Percentiles rank a stretch among this genome's conserved stretches.
Evolutionary conservation across 768 basidiomycete genomes (phyloP).

Genomic region (Gyrodon lividus): DNA sequence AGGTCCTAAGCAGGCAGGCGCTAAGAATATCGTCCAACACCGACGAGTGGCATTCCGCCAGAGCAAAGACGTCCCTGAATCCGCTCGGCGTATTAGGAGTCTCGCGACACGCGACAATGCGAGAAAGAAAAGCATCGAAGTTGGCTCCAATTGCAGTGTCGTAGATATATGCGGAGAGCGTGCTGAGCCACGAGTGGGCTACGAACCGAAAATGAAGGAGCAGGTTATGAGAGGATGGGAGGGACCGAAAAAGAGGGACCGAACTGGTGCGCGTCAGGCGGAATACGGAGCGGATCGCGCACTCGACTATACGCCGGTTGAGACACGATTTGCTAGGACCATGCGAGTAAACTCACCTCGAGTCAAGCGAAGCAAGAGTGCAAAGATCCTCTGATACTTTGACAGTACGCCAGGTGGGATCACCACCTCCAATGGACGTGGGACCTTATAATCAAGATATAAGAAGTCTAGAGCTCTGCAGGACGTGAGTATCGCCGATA

Average conservation of each 20-base stretch:
- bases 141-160: conserved; percentile 81
- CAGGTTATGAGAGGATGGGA: conserved; percentile 48
- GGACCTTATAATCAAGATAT: conserved; percentile 89
- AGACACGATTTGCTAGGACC: background rate
- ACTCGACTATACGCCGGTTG: conserved; percentile 50
- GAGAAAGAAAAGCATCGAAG: conserved; percentile 65
- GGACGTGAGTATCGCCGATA: conserved; percentile 1
- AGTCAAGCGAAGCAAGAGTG: conserved; percentile 73
- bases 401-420: conserved; percentile 71
- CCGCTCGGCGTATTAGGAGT: conserved; percentile 14
- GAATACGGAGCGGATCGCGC: conserved; percentile 62
- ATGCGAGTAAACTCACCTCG: conserved; percentile 52
- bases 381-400: conserved; percentile 84
- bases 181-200: conserved; percentile 65
- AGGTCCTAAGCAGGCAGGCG: conserved; percentile 69
- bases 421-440: conserved; percentile 68
- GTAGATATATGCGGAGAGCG: conserved; percentile 69
- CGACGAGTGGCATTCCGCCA: conserved; percentile 63
- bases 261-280: conserved; percentile 52
- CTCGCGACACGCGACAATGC: conserved; percentile 31
- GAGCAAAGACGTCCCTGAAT: conserved; percentile 73
- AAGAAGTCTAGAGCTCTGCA: conserved; percentile 83
- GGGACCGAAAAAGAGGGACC: conserved; percentile 57
- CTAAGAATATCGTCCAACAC: conserved; percentile 74
- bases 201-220: conserved; percentile 73